Evolutionary conservation across 768 basidiomycete genomes (phyloP).

Genomic region (Filobasidium floriforme): DNA sequence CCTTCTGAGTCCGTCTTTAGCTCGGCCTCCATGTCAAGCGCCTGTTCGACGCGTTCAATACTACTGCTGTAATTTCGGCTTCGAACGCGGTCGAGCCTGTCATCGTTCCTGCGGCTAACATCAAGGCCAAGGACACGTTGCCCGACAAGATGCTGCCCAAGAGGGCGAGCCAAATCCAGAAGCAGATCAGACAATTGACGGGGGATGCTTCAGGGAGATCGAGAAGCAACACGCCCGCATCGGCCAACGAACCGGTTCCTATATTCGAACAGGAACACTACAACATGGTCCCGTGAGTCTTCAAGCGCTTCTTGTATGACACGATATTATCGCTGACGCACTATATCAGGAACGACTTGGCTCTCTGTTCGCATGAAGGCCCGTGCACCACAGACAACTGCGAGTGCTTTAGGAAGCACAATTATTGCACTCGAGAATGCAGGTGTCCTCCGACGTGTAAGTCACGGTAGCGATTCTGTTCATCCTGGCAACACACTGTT

Average conservation of each 20-base stretch:
- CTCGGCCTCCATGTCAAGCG: not conserved
- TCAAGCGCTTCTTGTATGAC: not conserved
- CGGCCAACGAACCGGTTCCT: not conserved
- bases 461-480: not conserved
- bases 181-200: not conserved
- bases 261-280: not conserved
- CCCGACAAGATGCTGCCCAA: not conserved
- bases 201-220: too few species aligned
- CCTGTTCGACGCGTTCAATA: not conserved
- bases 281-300: not conserved
- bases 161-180: not conserved
- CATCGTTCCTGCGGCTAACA: not conserved
- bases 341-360: not conserved
- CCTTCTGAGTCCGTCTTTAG: not conserved
- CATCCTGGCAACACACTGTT: not conserved
- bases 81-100: not conserved
- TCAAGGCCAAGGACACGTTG: not conserved
- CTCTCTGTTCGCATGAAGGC: not conserved
- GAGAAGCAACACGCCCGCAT: too few species aligned
- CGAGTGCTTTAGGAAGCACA: not conserved
- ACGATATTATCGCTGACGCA: not conserved
- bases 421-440: not conserved
- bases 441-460: not conserved
- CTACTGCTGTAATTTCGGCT: too few species aligned
- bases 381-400: not conserved